A percentile compares a stretch with the other conserved stretches of the same genome.
Conservation (phyloP, 805 yeast genomes). For the Ogataea pignaliae region DNA sequence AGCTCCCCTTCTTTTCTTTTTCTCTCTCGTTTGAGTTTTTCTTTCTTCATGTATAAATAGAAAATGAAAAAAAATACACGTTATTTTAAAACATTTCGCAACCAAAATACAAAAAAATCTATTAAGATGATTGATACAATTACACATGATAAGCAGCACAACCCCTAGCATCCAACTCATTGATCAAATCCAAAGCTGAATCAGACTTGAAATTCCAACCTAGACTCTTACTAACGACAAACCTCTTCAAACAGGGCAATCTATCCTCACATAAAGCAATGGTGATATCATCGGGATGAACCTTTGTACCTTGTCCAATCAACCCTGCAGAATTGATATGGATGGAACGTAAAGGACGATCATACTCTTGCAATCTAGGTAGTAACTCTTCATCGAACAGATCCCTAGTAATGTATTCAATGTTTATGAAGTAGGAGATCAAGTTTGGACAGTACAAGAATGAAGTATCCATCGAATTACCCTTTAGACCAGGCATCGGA, state of each 20-base stretch:
- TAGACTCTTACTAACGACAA: constrained; percentile 67
- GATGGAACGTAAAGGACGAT: constrained; percentile 52
- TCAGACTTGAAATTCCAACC: constrained; percentile 79
- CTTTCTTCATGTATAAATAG: too few relatives aligned
- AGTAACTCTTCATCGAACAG: constrained; percentile 44
- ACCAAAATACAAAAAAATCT: too few relatives aligned
- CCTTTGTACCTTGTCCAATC: constrained; percentile 74
- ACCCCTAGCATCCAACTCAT: constrained; percentile 64
- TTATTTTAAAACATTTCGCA: too few relatives aligned
- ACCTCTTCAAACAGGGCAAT: constrained; percentile 58
- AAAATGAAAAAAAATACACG: too few relatives aligned
- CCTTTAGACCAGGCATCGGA: constrained; percentile 81
- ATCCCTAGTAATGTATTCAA: constrained; percentile 67
- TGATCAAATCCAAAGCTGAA: constrained; percentile 59
- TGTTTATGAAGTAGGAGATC: constrained; percentile 57
- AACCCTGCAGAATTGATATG: constrained; percentile 82
- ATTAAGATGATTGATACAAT: too few relatives aligned
- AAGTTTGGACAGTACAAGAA: constrained; percentile 77
- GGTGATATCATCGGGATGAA: constrained; percentile 86
- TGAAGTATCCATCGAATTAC: constrained; percentile 66
- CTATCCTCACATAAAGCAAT: constrained; percentile 77
- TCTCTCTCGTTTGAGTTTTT: background rate
- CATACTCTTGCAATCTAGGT: constrained; percentile 26
- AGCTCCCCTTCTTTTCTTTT: too few relatives aligned
- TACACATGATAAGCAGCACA: constrained; percentile 62